Evolutionary conservation across 192 early-diverging fungal species (phyloP), one percentile per base, ranked within the genome.

Genomic region (Rhizophagus prolifer): DNA sequence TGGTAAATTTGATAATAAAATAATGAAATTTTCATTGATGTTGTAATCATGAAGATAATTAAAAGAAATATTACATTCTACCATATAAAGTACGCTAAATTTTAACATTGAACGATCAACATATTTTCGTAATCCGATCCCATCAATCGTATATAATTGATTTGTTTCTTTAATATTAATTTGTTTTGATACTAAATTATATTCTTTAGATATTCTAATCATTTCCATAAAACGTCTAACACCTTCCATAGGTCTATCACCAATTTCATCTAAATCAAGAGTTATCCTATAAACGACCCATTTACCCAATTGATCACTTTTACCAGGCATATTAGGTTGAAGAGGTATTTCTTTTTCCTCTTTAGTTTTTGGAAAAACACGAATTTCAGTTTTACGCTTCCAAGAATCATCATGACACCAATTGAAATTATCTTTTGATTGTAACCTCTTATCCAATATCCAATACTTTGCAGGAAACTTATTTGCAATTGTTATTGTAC

Each of bases 71-170:
- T 80, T 76, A 13, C 82, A 78, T 66, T 89, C 88, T 0, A 89
- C 64, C 67, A 84, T 66, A 41, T 88, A 89, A 0, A 85, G 78
- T 0, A 84, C 80, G 12, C 86, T 82, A 46, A 84, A 89, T 0
- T 47, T 47, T 3, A 74, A 79, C 12, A 2, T 7, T 9, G 19
- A 38, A 23, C 60, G 70, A 58, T 76, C 84, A 12, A 44, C 58
- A 58, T 72, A 75, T 5, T 31, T 36, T 44, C 19, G 2, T 5
- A 70, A 1, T 28, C 10, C 5, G 36, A 58, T n/a, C 14, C 36
- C 0, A 59, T 75, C 6, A 12, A 14, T 9, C 13, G 77, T 30
- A 3, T 59, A 59, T 25, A n/a, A 16, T 41, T 47, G 28, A 12
- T 44, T 44, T 44, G 41, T 44, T 44, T 30, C 46, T 2, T 25